phyloP scores from a whole-genome alignment of 441 rosid species.

The Metrosideros polymorpha region DNA sequence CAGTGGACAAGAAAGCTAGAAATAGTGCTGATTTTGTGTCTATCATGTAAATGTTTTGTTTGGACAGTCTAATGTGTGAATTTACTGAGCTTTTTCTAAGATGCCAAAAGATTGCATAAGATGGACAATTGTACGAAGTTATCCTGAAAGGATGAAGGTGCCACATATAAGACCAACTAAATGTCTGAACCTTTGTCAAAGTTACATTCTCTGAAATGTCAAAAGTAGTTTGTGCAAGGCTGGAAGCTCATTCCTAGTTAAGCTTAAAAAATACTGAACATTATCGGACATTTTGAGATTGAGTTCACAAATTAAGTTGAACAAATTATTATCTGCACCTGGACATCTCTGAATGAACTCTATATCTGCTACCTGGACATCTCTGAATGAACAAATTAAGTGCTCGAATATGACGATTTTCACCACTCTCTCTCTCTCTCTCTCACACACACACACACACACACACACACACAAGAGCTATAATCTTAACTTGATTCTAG shows the following conservation, averaged over 20 bases:
- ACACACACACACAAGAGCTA: not conserved
- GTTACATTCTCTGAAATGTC: not conserved
- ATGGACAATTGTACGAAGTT: not conserved
- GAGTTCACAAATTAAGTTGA: not conserved
- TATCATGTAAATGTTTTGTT: not conserved
- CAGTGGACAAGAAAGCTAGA: not conserved
- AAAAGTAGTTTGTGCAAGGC: not conserved
- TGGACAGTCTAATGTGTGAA: not conserved
- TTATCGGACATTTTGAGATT: not conserved
- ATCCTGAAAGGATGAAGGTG: not conserved
- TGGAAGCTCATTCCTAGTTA: not conserved
- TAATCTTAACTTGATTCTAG: not conserved
- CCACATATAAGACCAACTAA: not conserved
- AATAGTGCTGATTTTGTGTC: not conserved
- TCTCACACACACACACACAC: too few species aligned
- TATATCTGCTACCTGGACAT: not conserved
- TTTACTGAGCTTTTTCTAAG: not conserved
- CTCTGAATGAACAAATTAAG: too few species aligned
- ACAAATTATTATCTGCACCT: not conserved
- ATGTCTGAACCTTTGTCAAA: not conserved
- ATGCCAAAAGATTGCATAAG: not conserved
- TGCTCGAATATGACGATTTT: not conserved
- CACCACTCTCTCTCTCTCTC: not conserved
- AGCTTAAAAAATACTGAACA: not conserved
- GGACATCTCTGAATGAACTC: not conserved